A percentile compares a stretch with the other conserved stretches of the same genome.
These are phyloP conservation scores for Colletotrichum liriopes DNA, from an alignment of 2,329 filamentous ascomycete genomes.

Conservation along the genomic window DNA sequence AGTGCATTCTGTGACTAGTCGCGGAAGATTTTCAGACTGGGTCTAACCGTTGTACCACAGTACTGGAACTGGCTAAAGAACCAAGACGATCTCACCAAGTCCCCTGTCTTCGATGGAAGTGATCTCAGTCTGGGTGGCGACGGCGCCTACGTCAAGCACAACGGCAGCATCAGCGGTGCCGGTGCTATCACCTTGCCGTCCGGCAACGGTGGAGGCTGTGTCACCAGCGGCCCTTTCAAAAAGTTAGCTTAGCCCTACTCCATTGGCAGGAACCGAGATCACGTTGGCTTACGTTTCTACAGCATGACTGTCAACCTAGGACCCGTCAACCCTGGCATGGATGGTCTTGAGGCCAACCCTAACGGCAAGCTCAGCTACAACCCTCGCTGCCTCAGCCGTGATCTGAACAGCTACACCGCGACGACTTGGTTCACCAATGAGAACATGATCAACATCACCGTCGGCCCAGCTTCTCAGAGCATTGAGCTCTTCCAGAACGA, in stretches of 20 bases:
- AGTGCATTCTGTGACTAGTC: background rate
- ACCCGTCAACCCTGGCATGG: slow-evolving; percentile 52
- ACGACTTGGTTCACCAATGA: slow-evolving; percentile 37
- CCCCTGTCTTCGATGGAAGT: slow-evolving; percentile 58
- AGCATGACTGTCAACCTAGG: slow-evolving; percentile 57
- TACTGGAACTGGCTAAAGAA: slow-evolving; percentile 58
- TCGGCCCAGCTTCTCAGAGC: slow-evolving; percentile 46
- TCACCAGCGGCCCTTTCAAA: slow-evolving; percentile 52
- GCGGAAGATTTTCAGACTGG: slow-evolving; percentile 20
- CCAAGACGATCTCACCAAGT: slow-evolving; percentile 49
- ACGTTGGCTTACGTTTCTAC: slow-evolving; percentile 53
- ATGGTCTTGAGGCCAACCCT: slow-evolving; percentile 46
- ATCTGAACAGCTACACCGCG: slow-evolving; percentile 54
- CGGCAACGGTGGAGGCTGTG: slow-evolving; percentile 55
- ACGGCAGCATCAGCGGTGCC: slow-evolving; percentile 44
- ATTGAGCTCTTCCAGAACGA: slow-evolving; percentile 54
- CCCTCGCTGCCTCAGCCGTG: slow-evolving; percentile 62
- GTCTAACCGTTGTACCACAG: slow-evolving; percentile 21
- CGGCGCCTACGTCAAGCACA: slow-evolving; percentile 52
- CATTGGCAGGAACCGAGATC: accelerated
- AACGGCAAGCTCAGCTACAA: slow-evolving; percentile 55
- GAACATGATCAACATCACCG: slow-evolving; percentile 50
- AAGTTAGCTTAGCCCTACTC: slow-evolving; percentile 45
- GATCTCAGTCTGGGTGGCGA: slow-evolving; percentile 57
- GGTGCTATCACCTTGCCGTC: slow-evolving; percentile 51